phyloP scores from a whole-genome alignment of 83 land plant species.

The Thuja plicata region DNA sequence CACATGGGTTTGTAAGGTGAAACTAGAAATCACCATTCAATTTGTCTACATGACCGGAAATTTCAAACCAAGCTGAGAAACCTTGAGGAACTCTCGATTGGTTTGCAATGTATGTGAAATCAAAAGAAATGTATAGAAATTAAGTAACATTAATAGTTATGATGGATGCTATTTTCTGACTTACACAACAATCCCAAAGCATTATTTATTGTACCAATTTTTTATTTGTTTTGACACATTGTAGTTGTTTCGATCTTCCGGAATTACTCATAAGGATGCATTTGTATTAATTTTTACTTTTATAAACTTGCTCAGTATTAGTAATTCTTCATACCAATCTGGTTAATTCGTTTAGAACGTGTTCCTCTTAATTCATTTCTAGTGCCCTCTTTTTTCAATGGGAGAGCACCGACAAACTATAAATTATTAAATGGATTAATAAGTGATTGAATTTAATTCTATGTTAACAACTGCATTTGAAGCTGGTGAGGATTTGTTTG shows the following conservation, averaged over 20 bases:
- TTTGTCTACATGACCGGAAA: background rate
- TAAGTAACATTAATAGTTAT: background rate
- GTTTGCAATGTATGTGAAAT: slow-evolving; percentile 1
- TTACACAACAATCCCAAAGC: background rate
- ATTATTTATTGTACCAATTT: background rate
- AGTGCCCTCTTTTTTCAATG: background rate
- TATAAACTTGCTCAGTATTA: background rate
- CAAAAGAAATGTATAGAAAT: slow-evolving; percentile 8
- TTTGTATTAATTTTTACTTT: background rate
- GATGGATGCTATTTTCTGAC: slow-evolving; percentile 4
- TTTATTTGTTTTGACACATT: slow-evolving; percentile 3
- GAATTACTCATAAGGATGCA: background rate
- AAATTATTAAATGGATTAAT: background rate
- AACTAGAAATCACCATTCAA: background rate
- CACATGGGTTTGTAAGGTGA: background rate
- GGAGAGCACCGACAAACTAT: background rate
- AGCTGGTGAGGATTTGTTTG: background rate
- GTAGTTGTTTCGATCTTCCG: background rate
- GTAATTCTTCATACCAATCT: background rate
- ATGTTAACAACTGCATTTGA: background rate
- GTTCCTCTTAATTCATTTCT: background rate
- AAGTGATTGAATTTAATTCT: background rate
- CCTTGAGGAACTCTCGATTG: background rate
- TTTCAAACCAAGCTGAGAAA: background rate
- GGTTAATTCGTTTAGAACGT: background rate